Base-by-base conservation (phyloP, 2,329 filamentous ascomycete genomes). In the Cladobotryum mycophilum region DNA sequence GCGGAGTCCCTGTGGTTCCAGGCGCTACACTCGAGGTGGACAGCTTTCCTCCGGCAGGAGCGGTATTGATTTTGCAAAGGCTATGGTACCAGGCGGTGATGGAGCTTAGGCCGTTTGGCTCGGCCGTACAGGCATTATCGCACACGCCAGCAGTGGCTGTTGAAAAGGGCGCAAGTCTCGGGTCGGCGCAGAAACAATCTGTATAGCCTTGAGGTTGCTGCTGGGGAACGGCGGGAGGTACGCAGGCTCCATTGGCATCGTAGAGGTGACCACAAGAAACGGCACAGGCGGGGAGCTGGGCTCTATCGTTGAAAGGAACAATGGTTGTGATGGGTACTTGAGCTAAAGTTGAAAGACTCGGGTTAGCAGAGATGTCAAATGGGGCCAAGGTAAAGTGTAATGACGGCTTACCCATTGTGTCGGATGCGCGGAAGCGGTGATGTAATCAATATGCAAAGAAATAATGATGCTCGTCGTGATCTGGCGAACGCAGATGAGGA, bases 131-230 rank as follows among this genome's bases (percentile, higher is more conserved):
- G 18, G 72, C 73, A 14, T 69, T 60, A 53, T 82, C 78, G 68
- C 88, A 91, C 13, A 88, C 76, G 4, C 79, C 79, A 4, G 73
- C 69, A 4, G 77, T 74, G 34, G 74, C 77, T 11, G 72, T 70
- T 33, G 79, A 77, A 50, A 89, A 82, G 8, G 75, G 66, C 4
- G 75, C 70, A 3, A 93, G 75, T 18, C 76, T 70, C 12, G 73
- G 56, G 45, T 85, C 81, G 59, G 76, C 71, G 70, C 89, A 95
- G 71, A 95, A 90, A 69, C 89, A 95, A 35, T 75, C 73, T 47
- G 81, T 74, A 65, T 86, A 88, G 41, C 74, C 77, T 17, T 66
- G 61, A 38, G 76, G 65, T 44, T 75, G 73, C 45, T 75, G 74
- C 6, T 69, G 65, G 5, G 76, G 66, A 3, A 68, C 73, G 20